Evolutionary conservation across 441 rosid species (phyloP).

Genomic region (Macaranga tanarius): DNA sequence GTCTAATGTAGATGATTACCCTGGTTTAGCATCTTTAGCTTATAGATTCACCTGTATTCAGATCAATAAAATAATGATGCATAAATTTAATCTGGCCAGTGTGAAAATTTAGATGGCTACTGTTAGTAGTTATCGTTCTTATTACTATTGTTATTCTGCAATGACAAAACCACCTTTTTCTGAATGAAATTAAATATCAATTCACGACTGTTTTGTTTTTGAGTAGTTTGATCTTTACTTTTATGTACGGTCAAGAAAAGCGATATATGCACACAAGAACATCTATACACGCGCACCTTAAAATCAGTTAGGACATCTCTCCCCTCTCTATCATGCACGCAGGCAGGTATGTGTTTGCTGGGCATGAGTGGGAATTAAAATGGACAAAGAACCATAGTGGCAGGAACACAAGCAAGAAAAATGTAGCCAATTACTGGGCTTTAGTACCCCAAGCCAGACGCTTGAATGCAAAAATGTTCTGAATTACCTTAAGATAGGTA

Average conservation of each 20-base stretch:
- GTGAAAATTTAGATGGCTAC: background rate
- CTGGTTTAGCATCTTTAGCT: background rate
- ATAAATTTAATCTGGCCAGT: background rate
- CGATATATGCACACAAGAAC: background rate
- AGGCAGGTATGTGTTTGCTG: too few relatives aligned
- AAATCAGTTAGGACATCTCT: too few relatives aligned
- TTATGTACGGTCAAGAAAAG: too few relatives aligned
- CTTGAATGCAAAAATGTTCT: background rate
- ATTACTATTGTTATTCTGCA: background rate
- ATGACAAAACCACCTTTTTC: background rate
- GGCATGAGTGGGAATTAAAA: background rate
- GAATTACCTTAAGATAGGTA: too few relatives aligned
- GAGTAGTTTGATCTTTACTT: background rate
- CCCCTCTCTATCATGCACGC: background rate
- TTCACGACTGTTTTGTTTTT: background rate
- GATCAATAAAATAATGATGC: background rate
- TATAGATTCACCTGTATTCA: slow-evolving; percentile 2
- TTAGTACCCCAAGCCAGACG: background rate
- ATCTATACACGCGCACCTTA: too few relatives aligned
- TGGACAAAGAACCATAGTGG: background rate
- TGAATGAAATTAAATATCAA: too few relatives aligned
- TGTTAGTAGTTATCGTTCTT: too few relatives aligned
- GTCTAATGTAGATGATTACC: background rate
- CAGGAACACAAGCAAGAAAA: background rate
- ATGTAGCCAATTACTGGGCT: background rate